Evolutionary conservation across 2,329 filamentous ascomycete species (phyloP).

Genomic region (Laburnicola sp.): DNA sequence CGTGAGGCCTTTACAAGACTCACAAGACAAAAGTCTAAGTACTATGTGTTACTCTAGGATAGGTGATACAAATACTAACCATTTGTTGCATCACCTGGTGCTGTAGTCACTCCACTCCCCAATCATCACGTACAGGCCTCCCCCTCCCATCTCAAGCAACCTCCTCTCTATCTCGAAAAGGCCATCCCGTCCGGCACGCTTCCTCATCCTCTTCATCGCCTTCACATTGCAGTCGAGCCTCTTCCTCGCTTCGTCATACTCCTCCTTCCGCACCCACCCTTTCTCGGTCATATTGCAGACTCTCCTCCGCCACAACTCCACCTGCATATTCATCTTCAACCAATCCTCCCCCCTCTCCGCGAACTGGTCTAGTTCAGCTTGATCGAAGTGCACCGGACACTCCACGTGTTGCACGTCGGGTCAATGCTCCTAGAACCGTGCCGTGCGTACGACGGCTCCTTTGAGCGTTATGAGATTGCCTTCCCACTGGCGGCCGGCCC

Average conservation of each 20-base stretch:
- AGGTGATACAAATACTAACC: too few relatives aligned
- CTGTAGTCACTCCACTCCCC: too few relatives aligned
- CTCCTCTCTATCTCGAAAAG: conserved; percentile 18
- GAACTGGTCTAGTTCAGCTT: conserved; percentile 16
- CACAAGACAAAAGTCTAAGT: too few relatives aligned
- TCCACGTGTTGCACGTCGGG: conserved; percentile 15
- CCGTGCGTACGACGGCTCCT: conserved; percentile 16
- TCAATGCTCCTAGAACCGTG: conserved; percentile 15
- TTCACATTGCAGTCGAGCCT: conserved; percentile 18
- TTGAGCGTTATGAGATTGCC: conserved; percentile 20
- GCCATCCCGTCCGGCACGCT: conserved; percentile 16
- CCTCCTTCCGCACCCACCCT: conserved; percentile 20
- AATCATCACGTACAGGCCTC: too few relatives aligned
- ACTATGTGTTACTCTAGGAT: too few relatives aligned
- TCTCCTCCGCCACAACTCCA: conserved; percentile 16
- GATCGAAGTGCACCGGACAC: conserved; percentile 15
- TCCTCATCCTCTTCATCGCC: conserved; percentile 15
- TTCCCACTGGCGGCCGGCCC: conserved; percentile 19
- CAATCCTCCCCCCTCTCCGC: conserved; percentile 12
- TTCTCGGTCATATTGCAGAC: conserved; percentile 20
- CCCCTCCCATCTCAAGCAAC: conserved; percentile 9
- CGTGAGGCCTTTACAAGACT: too few relatives aligned
- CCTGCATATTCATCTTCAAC: conserved; percentile 15
- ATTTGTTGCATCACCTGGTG: too few relatives aligned
- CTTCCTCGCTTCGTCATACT: conserved; percentile 20